Evolutionary conservation across 208 protist species (phyloP).

Genomic region (Crithidia thermophila): DNA sequence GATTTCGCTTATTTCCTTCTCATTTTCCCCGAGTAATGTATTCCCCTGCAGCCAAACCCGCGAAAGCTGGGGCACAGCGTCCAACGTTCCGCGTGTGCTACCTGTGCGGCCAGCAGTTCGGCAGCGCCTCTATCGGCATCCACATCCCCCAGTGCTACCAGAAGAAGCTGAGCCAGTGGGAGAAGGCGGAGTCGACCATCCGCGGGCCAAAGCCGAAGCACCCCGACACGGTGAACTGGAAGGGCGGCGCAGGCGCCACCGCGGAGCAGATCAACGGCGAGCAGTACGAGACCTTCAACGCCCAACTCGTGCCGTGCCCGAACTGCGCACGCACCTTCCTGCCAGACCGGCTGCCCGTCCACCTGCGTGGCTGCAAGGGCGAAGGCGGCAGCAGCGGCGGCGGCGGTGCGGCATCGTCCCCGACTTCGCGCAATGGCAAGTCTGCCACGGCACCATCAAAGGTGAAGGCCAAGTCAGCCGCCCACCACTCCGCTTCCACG

Average conservation of each 20-base stretch:
- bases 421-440: constrained; percentile 6
- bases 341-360: constrained; percentile 89
- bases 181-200: constrained; percentile 54
- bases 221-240: constrained; percentile 80
- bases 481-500: not conserved
- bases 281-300: constrained; percentile 79
- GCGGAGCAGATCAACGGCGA: constrained; percentile 65
- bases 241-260: constrained; percentile 38
- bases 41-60: not conserved
- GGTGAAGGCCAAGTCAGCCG: constrained; percentile 9
- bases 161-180: constrained; percentile 87
- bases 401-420: not conserved
- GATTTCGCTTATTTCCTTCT: not conserved
- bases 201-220: constrained; percentile 75
- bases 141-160: constrained; percentile 91
- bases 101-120: constrained; percentile 91
- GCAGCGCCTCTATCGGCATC: constrained; percentile 86
- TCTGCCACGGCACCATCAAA: constrained; percentile 8
- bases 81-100: constrained; percentile 87
- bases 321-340: constrained; percentile 91
- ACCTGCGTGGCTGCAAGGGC: constrained; percentile 85
- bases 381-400: constrained; percentile 13
- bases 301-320: constrained; percentile 82
- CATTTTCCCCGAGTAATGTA: constrained; percentile 3
- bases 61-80: constrained; percentile 11